phyloP scores from a whole-genome alignment of 2,329 filamentous ascomycete species.

The Fonsecaea nubica region DNA sequence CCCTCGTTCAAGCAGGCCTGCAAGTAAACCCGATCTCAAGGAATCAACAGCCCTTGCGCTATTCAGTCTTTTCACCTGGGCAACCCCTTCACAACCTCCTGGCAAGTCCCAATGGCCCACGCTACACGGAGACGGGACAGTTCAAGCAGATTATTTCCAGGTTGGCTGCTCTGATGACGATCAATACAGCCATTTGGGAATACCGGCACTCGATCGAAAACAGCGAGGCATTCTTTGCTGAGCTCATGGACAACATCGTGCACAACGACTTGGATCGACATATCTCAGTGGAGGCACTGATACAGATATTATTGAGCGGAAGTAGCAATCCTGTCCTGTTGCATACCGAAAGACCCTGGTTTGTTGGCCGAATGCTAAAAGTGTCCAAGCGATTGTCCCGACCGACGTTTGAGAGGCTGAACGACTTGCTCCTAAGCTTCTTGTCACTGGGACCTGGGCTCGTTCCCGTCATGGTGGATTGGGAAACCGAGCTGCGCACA shows the following conservation, averaged over 20 bases:
- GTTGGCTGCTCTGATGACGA: conserved; percentile 46
- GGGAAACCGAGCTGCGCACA: conserved; percentile 45
- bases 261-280: conserved; percentile 48
- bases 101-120: conserved; percentile 43
- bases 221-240: conserved; percentile 46
- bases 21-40: conserved; percentile 33
- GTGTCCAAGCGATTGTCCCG: conserved; percentile 47
- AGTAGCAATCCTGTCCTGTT: conserved; percentile 42
- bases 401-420: conserved; percentile 47
- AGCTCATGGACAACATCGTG: conserved; percentile 43
- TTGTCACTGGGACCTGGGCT: conserved; percentile 43
- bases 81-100: conserved; percentile 47
- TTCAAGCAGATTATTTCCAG: conserved; percentile 50
- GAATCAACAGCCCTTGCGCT: conserved; percentile 38
- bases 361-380: conserved; percentile 50
- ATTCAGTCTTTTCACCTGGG: conserved; percentile 42
- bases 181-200: conserved; percentile 51
- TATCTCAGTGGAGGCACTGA: conserved; percentile 48
- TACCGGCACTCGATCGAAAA: conserved; percentile 45
- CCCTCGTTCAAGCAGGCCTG: conserved; percentile 42
- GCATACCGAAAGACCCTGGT: conserved; percentile 46
- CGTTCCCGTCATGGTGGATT: conserved; percentile 39
- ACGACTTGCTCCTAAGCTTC: conserved; percentile 47
- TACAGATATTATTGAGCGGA: conserved; percentile 49
- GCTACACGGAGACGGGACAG: conserved; percentile 46